Evolutionary conservation across 352 stramenopile species (phyloP).

Genomic region (Phytophthora pisi): DNA sequence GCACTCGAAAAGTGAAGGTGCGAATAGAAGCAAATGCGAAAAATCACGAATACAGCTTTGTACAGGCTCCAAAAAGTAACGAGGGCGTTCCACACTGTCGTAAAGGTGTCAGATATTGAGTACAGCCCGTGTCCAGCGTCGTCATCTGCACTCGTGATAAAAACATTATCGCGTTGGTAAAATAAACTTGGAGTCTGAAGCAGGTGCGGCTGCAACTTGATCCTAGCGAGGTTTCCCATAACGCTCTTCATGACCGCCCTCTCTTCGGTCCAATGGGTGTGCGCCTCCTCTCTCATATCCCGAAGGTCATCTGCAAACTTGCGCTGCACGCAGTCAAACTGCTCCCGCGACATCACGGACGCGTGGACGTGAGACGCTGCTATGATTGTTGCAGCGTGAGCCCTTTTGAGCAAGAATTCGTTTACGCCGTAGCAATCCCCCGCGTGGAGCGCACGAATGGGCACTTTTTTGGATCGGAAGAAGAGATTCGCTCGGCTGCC

Average conservation of each 20-base stretch:
- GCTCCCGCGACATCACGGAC: slow-evolving; percentile 57
- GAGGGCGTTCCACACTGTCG: slow-evolving; percentile 45
- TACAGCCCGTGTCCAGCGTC: slow-evolving; percentile 22
- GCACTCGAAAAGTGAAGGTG: slow-evolving; percentile 21
- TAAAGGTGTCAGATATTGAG: slow-evolving; percentile 8
- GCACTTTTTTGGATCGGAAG: slow-evolving; percentile 21
- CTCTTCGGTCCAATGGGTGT: slow-evolving; percentile 43
- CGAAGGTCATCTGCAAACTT: slow-evolving; percentile 59
- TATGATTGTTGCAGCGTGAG: slow-evolving; percentile 46
- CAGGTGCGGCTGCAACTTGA: slow-evolving; percentile 58
- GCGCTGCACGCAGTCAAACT: slow-evolving; percentile 64
- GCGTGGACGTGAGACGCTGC: slow-evolving; percentile 54
- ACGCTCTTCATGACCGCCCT: slow-evolving; percentile 36
- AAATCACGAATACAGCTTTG: slow-evolving; percentile 65
- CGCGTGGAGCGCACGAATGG: slow-evolving; percentile 45
- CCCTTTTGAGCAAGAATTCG: slow-evolving; percentile 63
- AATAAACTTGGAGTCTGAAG: slow-evolving; percentile 51
- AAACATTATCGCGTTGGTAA: slow-evolving; percentile 44
- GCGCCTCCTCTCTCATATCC: not conserved
- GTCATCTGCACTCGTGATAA: not conserved
- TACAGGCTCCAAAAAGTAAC: slow-evolving; percentile 61
- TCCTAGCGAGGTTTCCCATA: slow-evolving; percentile 37
- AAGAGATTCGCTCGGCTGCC: slow-evolving; percentile 13
- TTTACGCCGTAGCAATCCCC: slow-evolving; percentile 65
- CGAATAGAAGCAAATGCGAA: slow-evolving; percentile 62